These are phyloP conservation scores for Leucosporidium yakuticum DNA, from an alignment of 768 basidiomycete species.

Conservation along the genomic window DNA sequence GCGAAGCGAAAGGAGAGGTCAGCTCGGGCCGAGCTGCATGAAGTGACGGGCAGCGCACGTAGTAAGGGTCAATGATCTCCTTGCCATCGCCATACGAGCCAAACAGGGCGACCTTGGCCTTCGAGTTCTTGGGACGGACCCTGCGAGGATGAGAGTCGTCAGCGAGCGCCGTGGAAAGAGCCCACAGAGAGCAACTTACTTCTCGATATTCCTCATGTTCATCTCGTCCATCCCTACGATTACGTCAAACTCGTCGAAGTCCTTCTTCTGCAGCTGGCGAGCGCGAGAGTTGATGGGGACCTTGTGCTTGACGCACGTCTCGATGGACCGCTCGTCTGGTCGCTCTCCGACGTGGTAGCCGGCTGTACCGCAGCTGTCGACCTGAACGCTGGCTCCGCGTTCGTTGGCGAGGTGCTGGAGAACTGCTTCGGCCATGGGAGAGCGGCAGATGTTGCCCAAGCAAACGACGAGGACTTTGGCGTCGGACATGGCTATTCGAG, in stretches of 20 bases:
- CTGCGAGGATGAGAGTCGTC: slow-evolving; percentile 19
- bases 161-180: background rate
- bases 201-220: slow-evolving; percentile 61
- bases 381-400: slow-evolving; percentile 12
- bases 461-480: slow-evolving; percentile 3
- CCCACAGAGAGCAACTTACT: background rate
- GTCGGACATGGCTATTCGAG: too few species aligned
- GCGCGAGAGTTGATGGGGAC: slow-evolving; percentile 6
- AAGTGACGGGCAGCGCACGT: slow-evolving; percentile 55
- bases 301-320: slow-evolving; percentile 50
- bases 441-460: slow-evolving; percentile 5
- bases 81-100: slow-evolving; percentile 66
- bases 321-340: slow-evolving; percentile 73
- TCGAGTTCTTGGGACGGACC: slow-evolving; percentile 49
- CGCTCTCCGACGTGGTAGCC: slow-evolving; percentile 77
- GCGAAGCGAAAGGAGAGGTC: background rate
- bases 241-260: slow-evolving; percentile 71
- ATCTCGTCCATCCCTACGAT: slow-evolving; percentile 75
- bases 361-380: slow-evolving; percentile 50
- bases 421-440: slow-evolving; percentile 44
- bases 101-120: slow-evolving; percentile 68
- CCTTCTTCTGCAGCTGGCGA: slow-evolving; percentile 44
- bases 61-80: slow-evolving; percentile 80
- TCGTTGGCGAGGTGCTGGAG: slow-evolving; percentile 22
- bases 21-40: slow-evolving; percentile 36